Conservation (phyloP, 208 protist genomes). For the Porcisia deanei region DNA sequence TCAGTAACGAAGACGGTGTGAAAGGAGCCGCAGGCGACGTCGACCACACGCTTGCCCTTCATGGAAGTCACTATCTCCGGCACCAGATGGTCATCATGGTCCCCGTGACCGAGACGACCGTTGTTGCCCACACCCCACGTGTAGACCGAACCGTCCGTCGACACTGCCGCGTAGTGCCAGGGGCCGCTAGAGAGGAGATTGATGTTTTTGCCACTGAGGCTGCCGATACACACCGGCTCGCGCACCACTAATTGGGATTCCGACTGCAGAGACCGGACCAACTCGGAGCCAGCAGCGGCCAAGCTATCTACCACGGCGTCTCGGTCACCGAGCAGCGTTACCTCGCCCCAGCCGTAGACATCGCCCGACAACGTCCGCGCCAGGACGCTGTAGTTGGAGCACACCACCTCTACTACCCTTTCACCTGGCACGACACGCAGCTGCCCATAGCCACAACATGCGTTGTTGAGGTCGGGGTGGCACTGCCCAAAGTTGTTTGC, state of each 20-base stretch:
- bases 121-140: slow-evolving; percentile 83
- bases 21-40: slow-evolving; percentile 80
- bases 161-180: slow-evolving; percentile 79
- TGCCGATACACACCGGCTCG: slow-evolving; percentile 39
- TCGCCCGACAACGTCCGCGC: slow-evolving; percentile 54
- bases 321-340: slow-evolving; percentile 56
- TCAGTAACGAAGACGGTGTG: slow-evolving; percentile 74
- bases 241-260: slow-evolving; percentile 32
- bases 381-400: slow-evolving; percentile 66
- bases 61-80: slow-evolving; percentile 47
- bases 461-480: slow-evolving; percentile 43
- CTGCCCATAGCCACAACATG: slow-evolving; percentile 59
- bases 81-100: slow-evolving; percentile 41
- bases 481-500: slow-evolving; percentile 83
- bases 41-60: slow-evolving; percentile 37
- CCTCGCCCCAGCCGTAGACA: slow-evolving; percentile 79
- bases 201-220: slow-evolving; percentile 39
- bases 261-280: slow-evolving; percentile 25
- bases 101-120: slow-evolving; percentile 78
- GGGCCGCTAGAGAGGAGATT: slow-evolving; percentile 54
- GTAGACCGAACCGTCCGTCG: slow-evolving; percentile 50
- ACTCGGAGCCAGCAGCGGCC: slow-evolving; percentile 4
- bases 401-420: slow-evolving; percentile 62
- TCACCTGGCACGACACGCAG: slow-evolving; percentile 40
- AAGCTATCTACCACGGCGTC: slow-evolving; percentile 26